These are phyloP conservation scores for Elsinoe australis DNA, from an alignment of 2,329 filamentous ascomycete species.

Conservation along the genomic window DNA sequence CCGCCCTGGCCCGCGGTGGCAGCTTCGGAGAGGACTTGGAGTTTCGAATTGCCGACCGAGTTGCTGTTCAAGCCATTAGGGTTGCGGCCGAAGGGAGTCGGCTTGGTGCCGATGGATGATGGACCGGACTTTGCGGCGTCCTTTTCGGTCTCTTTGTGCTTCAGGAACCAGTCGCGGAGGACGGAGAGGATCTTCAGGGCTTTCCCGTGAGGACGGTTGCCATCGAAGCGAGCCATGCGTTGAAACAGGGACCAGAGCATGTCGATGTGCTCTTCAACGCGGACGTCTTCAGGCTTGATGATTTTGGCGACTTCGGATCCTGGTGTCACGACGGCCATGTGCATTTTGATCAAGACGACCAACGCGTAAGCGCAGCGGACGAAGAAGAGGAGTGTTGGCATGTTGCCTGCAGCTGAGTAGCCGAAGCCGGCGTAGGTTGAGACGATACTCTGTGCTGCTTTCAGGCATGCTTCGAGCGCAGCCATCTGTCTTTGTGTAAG, in stretches of 20 bases:
- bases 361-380: constrained; percentile 51
- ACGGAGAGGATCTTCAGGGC: constrained; percentile 41
- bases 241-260: constrained; percentile 27
- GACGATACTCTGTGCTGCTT: constrained; percentile 41
- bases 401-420: constrained; percentile 35
- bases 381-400: constrained; percentile 40
- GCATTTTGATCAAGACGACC: constrained; percentile 54
- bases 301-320: constrained; percentile 40
- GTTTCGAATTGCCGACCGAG: constrained; percentile 1
- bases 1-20: constrained; percentile 20
- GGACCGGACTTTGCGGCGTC: neutral
- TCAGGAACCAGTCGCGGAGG: constrained; percentile 39
- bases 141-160: constrained; percentile 28
- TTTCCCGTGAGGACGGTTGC: constrained; percentile 40
- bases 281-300: constrained; percentile 24
- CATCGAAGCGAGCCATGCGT: constrained; percentile 35
- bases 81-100: constrained; percentile 9
- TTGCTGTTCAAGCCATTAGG: constrained; percentile 7
- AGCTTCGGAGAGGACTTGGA: constrained; percentile 20
- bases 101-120: neutral
- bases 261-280: constrained; percentile 24
- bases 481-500: constrained; percentile 42
- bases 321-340: constrained; percentile 46
- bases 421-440: constrained; percentile 44
- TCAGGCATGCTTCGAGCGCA: constrained; percentile 41